Percentiles rank a stretch among this genome's conserved stretches.
These are phyloP conservation scores for Penicillium concentricum DNA, from an alignment of 2,329 filamentous ascomycete genomes.

Conservation along the genomic window DNA sequence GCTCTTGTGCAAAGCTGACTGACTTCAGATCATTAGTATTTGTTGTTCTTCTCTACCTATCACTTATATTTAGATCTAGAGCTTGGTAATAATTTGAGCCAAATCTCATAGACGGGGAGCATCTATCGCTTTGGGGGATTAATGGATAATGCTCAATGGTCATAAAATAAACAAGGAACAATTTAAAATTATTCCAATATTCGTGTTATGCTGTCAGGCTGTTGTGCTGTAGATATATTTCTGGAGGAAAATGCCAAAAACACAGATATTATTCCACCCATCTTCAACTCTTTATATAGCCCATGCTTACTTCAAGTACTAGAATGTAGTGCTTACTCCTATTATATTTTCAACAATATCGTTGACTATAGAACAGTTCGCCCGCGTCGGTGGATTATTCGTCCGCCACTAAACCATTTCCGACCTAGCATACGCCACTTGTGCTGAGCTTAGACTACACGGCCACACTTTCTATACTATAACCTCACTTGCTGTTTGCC, in stretches of 20 bases:
- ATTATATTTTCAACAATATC: neutral
- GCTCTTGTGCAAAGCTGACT: neutral
- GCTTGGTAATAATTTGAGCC: too few relatives aligned
- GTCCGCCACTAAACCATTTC: neutral
- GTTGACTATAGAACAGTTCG: neutral
- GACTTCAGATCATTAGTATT: neutral
- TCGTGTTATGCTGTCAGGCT: too few relatives aligned
- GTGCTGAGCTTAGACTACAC: neutral
- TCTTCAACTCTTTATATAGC: too few relatives aligned
- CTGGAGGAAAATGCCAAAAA: neutral
- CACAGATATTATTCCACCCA: neutral
- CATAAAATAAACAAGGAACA: too few relatives aligned
- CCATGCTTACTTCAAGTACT: neutral
- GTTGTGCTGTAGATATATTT: too few relatives aligned
- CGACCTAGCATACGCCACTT: neutral
- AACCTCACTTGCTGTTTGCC: neutral
- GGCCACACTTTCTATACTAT: neutral
- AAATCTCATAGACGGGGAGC: too few relatives aligned
- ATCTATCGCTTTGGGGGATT: too few relatives aligned
- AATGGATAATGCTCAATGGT: too few relatives aligned
- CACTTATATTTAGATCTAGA: too few relatives aligned
- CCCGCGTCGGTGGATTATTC: neutral
- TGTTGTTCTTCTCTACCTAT: too few relatives aligned
- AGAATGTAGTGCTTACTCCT: neutral
- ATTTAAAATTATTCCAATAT: neutral